Conservation (phyloP, 2,329 filamentous ascomycete genomes). For the Cytospora leucostoma region DNA sequence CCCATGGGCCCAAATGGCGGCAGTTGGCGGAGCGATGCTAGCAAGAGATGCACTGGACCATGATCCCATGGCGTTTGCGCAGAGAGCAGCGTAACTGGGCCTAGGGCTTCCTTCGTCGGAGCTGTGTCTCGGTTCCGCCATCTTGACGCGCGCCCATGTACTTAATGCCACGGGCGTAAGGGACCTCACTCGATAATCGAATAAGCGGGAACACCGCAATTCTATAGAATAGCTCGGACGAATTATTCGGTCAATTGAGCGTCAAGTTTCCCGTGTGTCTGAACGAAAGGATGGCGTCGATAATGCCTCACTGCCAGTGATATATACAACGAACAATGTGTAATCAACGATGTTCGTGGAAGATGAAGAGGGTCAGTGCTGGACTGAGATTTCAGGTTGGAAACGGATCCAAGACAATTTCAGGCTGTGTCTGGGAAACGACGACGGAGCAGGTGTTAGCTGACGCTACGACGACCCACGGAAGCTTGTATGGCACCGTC, state of each 20-base stretch:
- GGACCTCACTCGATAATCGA: neutral
- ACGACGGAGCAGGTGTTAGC: constrained; percentile 8
- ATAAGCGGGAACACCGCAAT: neutral
- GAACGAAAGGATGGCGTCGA: neutral
- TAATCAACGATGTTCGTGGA: neutral
- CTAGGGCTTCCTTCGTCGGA: neutral
- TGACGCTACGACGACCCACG: neutral
- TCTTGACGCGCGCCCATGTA: neutral
- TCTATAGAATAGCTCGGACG: neutral
- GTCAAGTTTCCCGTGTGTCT: neutral
- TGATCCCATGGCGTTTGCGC: neutral
- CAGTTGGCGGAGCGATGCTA: too few species aligned
- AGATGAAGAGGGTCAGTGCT: neutral
- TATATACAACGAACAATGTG: neutral
- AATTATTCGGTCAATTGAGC: neutral
- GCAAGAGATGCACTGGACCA: neutral
- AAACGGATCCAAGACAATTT: neutral
- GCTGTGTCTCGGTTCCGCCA: neutral
- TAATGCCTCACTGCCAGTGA: neutral
- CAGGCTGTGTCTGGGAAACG: constrained; percentile 8
- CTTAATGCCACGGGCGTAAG: neutral
- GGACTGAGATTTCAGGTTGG: neutral
- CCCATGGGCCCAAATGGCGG: neutral
- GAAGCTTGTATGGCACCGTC: neutral
- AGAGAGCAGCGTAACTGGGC: neutral